phyloP scores from a whole-genome alignment of 108 stramenopile genomes.

The Cyclotella distinguenda region DNA sequence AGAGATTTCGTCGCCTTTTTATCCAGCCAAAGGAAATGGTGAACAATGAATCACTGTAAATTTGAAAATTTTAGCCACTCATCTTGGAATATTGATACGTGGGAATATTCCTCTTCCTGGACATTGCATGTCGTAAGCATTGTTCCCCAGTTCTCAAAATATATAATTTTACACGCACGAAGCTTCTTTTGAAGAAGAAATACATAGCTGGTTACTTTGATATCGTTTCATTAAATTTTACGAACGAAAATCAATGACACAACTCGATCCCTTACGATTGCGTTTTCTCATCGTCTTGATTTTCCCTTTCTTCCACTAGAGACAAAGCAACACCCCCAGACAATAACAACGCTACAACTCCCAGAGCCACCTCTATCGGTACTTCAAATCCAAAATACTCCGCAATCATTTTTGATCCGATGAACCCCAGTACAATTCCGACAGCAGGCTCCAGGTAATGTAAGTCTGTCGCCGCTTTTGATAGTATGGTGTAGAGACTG shows the following conservation, averaged over 20 bases:
- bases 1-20: no score
- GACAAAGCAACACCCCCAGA: slow-evolving; percentile 68
- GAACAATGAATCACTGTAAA: no score
- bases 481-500: slow-evolving; percentile 89
- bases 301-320: slow-evolving; percentile 46
- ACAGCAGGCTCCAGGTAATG: slow-evolving; percentile 93
- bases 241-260: neutral
- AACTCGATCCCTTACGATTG: neutral
- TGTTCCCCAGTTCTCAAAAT: no score
- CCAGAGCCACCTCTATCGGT: slow-evolving; percentile 72
- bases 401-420: slow-evolving; percentile 88
- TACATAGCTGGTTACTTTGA: no score
- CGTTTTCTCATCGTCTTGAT: slow-evolving; percentile 18
- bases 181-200: no score
- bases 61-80: no score
- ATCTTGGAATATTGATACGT: no score
- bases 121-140: no score
- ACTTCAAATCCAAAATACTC: slow-evolving; percentile 79
- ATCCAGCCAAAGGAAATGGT: no score
- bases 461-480: slow-evolving; percentile 89
- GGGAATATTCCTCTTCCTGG: no score
- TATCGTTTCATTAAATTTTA: no score
- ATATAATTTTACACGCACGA: no score
- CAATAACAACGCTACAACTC: slow-evolving; percentile 69
- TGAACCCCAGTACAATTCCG: slow-evolving; percentile 90